These are phyloP conservation scores for Pleurotus ostreatus DNA, from an alignment of 768 basidiomycete species.

Conservation along the genomic window DNA sequence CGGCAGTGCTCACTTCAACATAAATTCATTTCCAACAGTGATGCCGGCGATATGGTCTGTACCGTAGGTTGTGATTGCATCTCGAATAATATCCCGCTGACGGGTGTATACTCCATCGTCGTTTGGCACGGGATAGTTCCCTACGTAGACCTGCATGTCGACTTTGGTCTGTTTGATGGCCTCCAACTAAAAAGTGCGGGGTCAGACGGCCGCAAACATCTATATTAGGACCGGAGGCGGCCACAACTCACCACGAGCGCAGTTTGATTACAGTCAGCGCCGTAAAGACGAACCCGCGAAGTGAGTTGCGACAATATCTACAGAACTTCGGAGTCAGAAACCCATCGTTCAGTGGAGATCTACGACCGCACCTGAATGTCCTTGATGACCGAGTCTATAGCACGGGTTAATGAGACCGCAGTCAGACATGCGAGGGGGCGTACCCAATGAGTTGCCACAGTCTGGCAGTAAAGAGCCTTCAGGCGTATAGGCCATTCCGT, in stretches of 20 bases:
- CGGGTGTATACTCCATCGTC: slow-evolving; percentile 71
- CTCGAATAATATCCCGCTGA: slow-evolving; percentile 64
- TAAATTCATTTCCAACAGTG: slow-evolving; percentile 91
- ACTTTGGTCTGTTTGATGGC: slow-evolving; percentile 90
- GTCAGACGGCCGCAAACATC: background rate
- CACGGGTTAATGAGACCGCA: background rate
- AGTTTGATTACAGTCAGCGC: slow-evolving; percentile 82
- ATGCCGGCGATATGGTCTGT: slow-evolving; percentile 71
- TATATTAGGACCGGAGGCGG: background rate
- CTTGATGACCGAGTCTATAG: slow-evolving; percentile 50
- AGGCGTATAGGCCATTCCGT: slow-evolving; percentile 87
- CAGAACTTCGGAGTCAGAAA: background rate
- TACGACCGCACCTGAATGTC: slow-evolving; percentile 59
- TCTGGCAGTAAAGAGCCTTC: slow-evolving; percentile 64
- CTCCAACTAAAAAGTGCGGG: slow-evolving; percentile 49
- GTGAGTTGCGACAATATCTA: slow-evolving; percentile 86
- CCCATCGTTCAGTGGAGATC: no score
- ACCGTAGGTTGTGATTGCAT: slow-evolving; percentile 75
- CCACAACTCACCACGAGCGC: slow-evolving; percentile 57
- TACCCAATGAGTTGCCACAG: slow-evolving; percentile 54
- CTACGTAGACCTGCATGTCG: slow-evolving; percentile 75
- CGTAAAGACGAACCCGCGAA: slow-evolving; percentile 78
- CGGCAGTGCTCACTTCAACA: slow-evolving; percentile 57
- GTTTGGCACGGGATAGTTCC: slow-evolving; percentile 59
- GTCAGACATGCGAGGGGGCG: slow-evolving; percentile 7